Base-by-base conservation (phyloP, 129 eudicot genomes). In the Cynara cardunculus region DNA sequence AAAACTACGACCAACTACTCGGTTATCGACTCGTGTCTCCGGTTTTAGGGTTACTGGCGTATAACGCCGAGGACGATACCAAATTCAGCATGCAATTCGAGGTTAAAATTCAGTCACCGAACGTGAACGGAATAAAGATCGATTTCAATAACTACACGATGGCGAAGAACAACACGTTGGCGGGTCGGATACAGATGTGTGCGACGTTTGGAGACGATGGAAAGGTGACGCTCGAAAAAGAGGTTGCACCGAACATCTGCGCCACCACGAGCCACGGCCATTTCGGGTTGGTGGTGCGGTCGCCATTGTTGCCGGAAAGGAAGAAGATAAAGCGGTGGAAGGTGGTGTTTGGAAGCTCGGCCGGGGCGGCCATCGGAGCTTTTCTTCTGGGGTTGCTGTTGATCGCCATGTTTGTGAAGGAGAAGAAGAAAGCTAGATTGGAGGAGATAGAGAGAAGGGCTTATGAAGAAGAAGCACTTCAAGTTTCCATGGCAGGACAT, bases 401-500 rank as follows among this genome's bases (percentile, higher is more conserved):
- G 61, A 77, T 92, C 25, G 99, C 99, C 0, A 79, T 95, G 91
- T 87, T 92, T 80, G 97, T 79, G 67, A 95, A 89, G 53, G 99
- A 85, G 78, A 92, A 92, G 93, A 92, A 92, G 88, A 90, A 88
- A 73, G 87, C 90, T 37, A 92, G 89, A 81, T 72, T 92, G 86
- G 97, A 92, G 3, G 99, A 95, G 72, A 10, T 90, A 89, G 97
- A 89, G 79, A 85, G 99, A 75, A 87, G 96, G 85, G 99, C 97
- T 53, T 95, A 95, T 86, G 96, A 95, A 74, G 99, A 95, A 76
- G 99, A 95, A 80, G 99, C 97, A 68, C 83, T 95, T 76, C 96
- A 92, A 81, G 99, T 95, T 35, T 90, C 96, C 0, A 95, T 95
- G 99, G 99, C 94, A 34, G 99, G 99, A 24, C 99, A 95, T 84